A percentile compares a stretch with the other conserved stretches of the same genome.
Evolutionary conservation across 352 stramenopile species (phyloP).

Genomic region (Globisporangium camurandrum): DNA sequence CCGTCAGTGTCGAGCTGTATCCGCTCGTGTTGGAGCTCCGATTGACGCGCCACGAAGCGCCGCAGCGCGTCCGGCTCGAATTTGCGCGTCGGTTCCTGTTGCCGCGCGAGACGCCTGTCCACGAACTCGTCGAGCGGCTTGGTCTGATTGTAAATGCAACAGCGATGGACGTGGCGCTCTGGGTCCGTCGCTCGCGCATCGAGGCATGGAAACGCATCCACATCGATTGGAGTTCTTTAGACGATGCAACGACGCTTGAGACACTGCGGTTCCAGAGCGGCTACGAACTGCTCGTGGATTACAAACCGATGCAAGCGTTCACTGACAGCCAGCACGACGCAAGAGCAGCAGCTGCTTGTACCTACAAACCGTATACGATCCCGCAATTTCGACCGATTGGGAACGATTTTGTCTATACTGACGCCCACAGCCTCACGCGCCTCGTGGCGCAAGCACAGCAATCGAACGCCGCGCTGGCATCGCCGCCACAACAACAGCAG

Average conservation of each 20-base stretch:
- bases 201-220: conserved; percentile 49
- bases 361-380: conserved; percentile 24
- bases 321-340: background rate
- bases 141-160: conserved; percentile 49
- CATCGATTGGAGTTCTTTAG: conserved; percentile 48
- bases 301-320: conserved; percentile 29
- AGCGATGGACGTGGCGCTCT: conserved; percentile 46
- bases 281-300: conserved; percentile 64
- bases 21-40: conserved; percentile 47
- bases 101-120: conserved; percentile 27
- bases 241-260: conserved; percentile 20
- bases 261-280: conserved; percentile 35
- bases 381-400: conserved; percentile 42
- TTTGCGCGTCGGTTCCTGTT: conserved; percentile 47
- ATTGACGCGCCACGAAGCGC: conserved; percentile 43
- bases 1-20: conserved; percentile 37
- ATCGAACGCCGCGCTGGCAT: no score
- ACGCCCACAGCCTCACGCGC: conserved; percentile 8
- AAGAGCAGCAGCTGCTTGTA: background rate
- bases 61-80: conserved; percentile 47
- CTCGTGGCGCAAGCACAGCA: background rate
- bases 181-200: conserved; percentile 45
- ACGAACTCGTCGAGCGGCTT: conserved; percentile 48
- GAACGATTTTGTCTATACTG: conserved; percentile 51
- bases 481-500: background rate